Base-by-base conservation (phyloP, 371 early-diverging fungal genomes). In the Fennellomyces sp. region DNA sequence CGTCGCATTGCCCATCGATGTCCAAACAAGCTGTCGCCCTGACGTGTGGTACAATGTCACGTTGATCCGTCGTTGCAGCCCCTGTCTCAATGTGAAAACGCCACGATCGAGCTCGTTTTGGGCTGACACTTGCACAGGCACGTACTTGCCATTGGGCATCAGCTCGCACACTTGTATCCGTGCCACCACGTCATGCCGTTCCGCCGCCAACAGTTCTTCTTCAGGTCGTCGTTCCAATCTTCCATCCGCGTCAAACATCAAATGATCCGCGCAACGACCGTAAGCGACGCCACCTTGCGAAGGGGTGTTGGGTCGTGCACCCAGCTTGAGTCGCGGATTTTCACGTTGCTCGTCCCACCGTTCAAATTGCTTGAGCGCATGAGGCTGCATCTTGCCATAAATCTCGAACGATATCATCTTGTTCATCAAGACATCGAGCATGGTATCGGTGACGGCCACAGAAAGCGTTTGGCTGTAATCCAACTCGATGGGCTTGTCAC, bases 41-140 rank as follows among this genome's bases (percentile, higher is more conserved):
- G 89, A 82, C n/a, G 88, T 87, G 66, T 94, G 94, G 2, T 83
- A 84, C 8, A 95, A 55, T 4, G 85, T 77, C 23, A 94, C 60
- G 23, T 79, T 68, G 26, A 95, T 78, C 2, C 93, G 87, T 8
- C 94, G 82, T 66, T 94, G 95, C 27, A 94, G 62, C 2, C 96
- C 96, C 69, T 96, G 96, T 26, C 90, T 82, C 31, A 94, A 67
- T 21, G 85, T 66, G 65, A 94, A 94, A 3, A 85, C 82, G 3
- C 91, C 91, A 5, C 83, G 67, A 31, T 88, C 87, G 45, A 82
- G 61, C 1, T 78, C 56, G 1, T 73, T 65, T 52, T 75, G 74
- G 0, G 90, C 70, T 17, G 78, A 78, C 0, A 91, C 83, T 8
- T 88, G 87, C 0, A 90, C 91, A 3, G 85, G 83, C 35, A 79